Conservation (phyloP, 1,284 basidiomycete genomes). For the Peniophora sp. region DNA sequence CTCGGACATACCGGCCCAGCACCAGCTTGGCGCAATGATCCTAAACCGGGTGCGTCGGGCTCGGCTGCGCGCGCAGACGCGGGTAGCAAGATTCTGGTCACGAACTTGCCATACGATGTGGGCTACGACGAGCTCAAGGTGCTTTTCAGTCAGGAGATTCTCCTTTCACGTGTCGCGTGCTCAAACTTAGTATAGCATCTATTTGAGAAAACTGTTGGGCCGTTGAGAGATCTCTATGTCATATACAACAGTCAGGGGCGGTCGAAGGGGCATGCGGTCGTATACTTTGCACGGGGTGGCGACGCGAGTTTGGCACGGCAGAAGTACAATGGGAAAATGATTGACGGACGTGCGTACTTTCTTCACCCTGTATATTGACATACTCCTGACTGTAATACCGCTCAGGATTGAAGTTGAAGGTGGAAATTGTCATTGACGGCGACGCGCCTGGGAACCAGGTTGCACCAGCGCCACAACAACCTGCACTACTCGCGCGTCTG, state of each 20-base stretch:
- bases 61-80: constrained; percentile 20
- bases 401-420: constrained; percentile 53
- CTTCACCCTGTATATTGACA: constrained; percentile 1
- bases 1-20: constrained; percentile 47
- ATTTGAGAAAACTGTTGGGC: constrained; percentile 68
- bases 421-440: constrained; percentile 53
- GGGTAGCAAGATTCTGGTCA: constrained; percentile 68
- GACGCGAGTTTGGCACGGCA: constrained; percentile 53
- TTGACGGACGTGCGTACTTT: constrained; percentile 58
- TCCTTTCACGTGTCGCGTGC: not conserved
- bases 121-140: constrained; percentile 62
- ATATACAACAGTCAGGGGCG: constrained; percentile 64
- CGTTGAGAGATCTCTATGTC: constrained; percentile 57
- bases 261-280: constrained; percentile 71
- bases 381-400: not conserved
- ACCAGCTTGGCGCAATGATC: constrained; percentile 47
- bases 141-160: constrained; percentile 14
- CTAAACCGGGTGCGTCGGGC: constrained; percentile 14
- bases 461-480: constrained; percentile 10
- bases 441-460: constrained; percentile 9
- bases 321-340: constrained; percentile 68
- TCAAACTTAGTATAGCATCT: constrained; percentile 49
- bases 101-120: constrained; percentile 62
- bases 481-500: constrained; percentile 17
- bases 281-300: constrained; percentile 49